Conservation (phyloP, 148 eudicot species). For the Vaccinium vitisidaea region DNA sequence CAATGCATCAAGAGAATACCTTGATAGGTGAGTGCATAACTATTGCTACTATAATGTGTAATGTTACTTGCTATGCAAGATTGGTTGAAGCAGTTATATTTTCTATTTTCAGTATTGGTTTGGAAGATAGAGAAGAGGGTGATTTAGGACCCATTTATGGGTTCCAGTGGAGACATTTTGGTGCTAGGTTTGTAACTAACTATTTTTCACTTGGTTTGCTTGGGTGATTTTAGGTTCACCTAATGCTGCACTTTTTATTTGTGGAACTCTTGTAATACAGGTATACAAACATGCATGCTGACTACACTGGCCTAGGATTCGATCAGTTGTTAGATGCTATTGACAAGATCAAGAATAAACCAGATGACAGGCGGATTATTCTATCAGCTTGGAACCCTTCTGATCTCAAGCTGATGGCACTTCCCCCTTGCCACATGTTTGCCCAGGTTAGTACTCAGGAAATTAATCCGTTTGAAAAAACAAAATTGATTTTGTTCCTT, state of each 20-base stretch:
- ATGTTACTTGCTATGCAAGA: neutral
- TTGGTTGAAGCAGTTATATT: neutral
- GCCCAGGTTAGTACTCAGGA: constrained; percentile 48
- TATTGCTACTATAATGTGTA: neutral
- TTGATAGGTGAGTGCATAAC: constrained; percentile 48
- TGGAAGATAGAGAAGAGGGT: constrained; percentile 86
- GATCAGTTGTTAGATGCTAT: constrained; percentile 87
- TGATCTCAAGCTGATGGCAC: constrained; percentile 82
- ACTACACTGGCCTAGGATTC: constrained; percentile 88
- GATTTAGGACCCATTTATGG: constrained; percentile 96
- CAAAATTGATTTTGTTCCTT: neutral
- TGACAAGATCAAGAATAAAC: constrained; percentile 80
- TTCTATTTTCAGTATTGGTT: constrained; percentile 61
- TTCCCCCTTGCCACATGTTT: constrained; percentile 96
- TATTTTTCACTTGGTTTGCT: neutral
- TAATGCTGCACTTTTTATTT: neutral
- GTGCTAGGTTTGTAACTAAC: constrained; percentile 61
- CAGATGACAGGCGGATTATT: constrained; percentile 85
- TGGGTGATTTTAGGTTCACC: neutral
- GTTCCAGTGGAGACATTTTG: constrained; percentile 97
- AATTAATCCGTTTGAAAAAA: neutral
- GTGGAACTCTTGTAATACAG: constrained; percentile 34
- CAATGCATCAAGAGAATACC: constrained; percentile 86
- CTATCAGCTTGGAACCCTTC: constrained; percentile 98
- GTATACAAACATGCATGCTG: constrained; percentile 85